phyloP scores from a whole-genome alignment of 768 basidiomycete species.

The Ephemerocybe angulata region DNA sequence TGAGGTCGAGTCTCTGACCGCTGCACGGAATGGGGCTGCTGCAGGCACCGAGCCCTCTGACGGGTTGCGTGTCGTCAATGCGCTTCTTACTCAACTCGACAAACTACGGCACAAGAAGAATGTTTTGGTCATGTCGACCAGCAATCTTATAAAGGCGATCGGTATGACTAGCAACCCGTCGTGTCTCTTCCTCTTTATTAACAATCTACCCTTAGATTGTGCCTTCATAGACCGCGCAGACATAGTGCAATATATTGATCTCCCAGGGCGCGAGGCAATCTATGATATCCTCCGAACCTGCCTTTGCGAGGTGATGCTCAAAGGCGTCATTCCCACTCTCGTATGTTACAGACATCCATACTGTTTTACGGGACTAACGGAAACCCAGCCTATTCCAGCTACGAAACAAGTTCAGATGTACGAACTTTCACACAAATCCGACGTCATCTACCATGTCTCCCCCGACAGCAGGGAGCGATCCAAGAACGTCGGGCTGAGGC shows the following conservation, averaged over 20 bases:
- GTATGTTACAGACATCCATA: conserved; percentile 3
- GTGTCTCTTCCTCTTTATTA: not conserved
- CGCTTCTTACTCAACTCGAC: conserved; percentile 93
- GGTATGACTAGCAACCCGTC: conserved; percentile 42
- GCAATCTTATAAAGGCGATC: conserved; percentile 91
- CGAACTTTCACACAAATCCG: conserved; percentile 39
- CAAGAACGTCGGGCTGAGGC: conserved; percentile 50
- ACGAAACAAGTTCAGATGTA: conserved; percentile 59
- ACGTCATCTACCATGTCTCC: conserved; percentile 11
- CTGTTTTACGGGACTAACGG: too few species aligned
- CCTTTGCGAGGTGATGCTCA: conserved; percentile 72
- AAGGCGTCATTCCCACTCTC: conserved; percentile 55
- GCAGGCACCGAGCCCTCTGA: conserved; percentile 95
- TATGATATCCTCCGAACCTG: conserved; percentile 89
- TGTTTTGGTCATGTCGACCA: conserved; percentile 93
- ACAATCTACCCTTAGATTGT: conserved; percentile 53
- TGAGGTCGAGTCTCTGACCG: conserved; percentile 94
- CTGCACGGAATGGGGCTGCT: conserved; percentile 91
- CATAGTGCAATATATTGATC: conserved; percentile 90
- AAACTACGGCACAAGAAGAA: conserved; percentile 92
- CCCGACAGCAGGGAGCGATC: conserved; percentile 44
- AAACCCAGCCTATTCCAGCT: conserved; percentile 60
- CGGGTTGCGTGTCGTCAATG: conserved; percentile 90
- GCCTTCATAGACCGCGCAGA: conserved; percentile 98
- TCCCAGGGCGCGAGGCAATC: conserved; percentile 86